Evolutionary conservation across 2,329 filamentous ascomycete genomes (phyloP).

Genomic region (Xylariaceae sp.): DNA sequence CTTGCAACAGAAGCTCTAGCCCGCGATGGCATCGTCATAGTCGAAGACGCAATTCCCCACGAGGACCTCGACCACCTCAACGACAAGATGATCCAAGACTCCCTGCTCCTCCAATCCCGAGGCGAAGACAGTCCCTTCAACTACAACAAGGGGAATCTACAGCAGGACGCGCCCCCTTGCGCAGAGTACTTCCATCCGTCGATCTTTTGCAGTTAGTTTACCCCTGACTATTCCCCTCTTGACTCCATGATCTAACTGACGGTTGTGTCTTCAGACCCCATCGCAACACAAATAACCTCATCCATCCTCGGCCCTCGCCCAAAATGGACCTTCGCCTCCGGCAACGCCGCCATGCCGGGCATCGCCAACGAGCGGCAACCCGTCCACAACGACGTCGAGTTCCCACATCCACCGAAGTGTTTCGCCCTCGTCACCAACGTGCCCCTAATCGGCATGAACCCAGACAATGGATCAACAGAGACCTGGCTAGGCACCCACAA

Average conservation of each 20-base stretch:
- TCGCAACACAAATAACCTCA: slow-evolving; percentile 52
- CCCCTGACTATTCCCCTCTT: neutral
- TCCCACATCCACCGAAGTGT: slow-evolving; percentile 48
- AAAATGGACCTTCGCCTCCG: slow-evolving; percentile 54
- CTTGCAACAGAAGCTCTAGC: slow-evolving; percentile 47
- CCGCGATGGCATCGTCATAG: slow-evolving; percentile 51
- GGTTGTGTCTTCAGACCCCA: slow-evolving; percentile 37
- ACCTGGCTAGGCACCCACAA: slow-evolving; percentile 53
- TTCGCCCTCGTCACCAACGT: slow-evolving; percentile 54
- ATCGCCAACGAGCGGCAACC: slow-evolving; percentile 43
- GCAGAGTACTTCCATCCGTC: slow-evolving; percentile 43
- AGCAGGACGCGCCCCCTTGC: slow-evolving; percentile 54
- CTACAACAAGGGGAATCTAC: slow-evolving; percentile 58
- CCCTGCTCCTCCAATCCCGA: slow-evolving; percentile 42
- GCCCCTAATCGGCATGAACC: slow-evolving; percentile 45
- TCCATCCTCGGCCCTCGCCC: slow-evolving; percentile 50
- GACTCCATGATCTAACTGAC: slow-evolving; percentile 14
- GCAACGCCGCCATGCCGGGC: slow-evolving; percentile 51
- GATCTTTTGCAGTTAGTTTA: slow-evolving; percentile 48
- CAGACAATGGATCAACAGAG: slow-evolving; percentile 52
- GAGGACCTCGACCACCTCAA: slow-evolving; percentile 50
- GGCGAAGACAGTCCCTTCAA: slow-evolving; percentile 57
- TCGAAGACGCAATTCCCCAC: slow-evolving; percentile 49
- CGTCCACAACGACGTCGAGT: slow-evolving; percentile 56
- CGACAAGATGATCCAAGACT: slow-evolving; percentile 54